Percentiles rank a stretch among this genome's conserved stretches.
phyloP scores from a whole-genome alignment of 345 rosid species.

The Eucalyptus melliodora region DNA sequence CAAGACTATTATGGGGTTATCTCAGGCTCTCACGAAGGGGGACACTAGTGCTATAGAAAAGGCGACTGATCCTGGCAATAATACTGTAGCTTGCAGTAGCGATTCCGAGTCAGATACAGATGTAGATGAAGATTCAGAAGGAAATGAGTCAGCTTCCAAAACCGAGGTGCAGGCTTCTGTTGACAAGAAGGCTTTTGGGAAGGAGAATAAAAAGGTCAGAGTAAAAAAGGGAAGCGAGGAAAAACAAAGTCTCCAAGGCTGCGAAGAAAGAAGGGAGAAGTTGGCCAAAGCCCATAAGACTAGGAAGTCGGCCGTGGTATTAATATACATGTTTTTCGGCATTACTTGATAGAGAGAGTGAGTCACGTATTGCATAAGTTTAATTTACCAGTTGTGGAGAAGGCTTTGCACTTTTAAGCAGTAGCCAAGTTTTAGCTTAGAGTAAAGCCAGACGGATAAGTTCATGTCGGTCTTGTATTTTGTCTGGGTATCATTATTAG shows the following conservation, averaged over 20 bases:
- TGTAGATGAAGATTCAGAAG: no score
- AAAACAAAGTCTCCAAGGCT: conserved; percentile 71
- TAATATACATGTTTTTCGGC: no score
- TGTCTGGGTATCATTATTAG: background rate
- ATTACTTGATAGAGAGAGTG: no score
- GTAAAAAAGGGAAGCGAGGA: conserved; percentile 74
- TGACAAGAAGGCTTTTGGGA: conserved; percentile 62
- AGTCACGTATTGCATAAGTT: fast-evolving
- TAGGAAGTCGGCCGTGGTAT: background rate
- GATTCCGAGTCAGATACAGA: no score
- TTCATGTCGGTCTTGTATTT: background rate
- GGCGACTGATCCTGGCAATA: no score
- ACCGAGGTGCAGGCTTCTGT: conserved; percentile 4
- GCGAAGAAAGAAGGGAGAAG: conserved; percentile 85
- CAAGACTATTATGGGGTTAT: conserved; percentile 72
- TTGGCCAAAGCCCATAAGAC: conserved; percentile 55
- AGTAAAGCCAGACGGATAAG: background rate
- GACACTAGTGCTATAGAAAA: background rate
- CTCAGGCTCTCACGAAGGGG: conserved; percentile 36
- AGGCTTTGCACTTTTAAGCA: background rate
- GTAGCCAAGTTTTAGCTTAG: background rate
- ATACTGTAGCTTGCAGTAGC: no score
- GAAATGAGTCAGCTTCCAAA: background rate
- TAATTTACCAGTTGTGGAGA: background rate
- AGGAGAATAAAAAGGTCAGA: conserved; percentile 85